Base-by-base conservation (phyloP, 805 yeast genomes). In the Metschnikowia lachancei region DNA sequence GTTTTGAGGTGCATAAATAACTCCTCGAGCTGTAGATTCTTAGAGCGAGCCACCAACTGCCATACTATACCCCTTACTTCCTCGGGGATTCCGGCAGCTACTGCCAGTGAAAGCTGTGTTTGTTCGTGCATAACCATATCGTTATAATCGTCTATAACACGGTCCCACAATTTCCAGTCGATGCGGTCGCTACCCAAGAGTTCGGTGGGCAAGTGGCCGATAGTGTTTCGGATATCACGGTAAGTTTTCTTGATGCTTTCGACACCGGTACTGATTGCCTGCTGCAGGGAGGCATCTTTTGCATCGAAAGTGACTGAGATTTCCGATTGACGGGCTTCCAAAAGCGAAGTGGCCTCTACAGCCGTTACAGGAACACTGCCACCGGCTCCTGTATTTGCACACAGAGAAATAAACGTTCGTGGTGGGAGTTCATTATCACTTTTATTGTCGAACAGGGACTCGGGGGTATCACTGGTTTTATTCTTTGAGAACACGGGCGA, bases 131-230 rank as follows among this genome's bases (percentile, higher is more conserved):
- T 72, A 1, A 90, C 90, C 8, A 85, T 82, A 0, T 65, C 60
- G n/a, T 82, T 74, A 59, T 89, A 88, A 62, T 90, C 85, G 52
- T 85, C 81, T 3, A 89, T 88, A 14, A 91, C 86, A 31, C 70
- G 70, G 5, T 91, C 78, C 98, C 98, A 92, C 62, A 88, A 87
- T 37, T 85, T 87, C 94, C 94, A 87, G 60, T 85, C 87, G 39
- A 83, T 76, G 43, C 40, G 54, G 19, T 36, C 46, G 24, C 50
- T 33, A 20, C 56, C 55, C 43, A 51, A 19, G 32, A 51, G 52
- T 24, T 47, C 56, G 8, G 54, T 39, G 10, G 56, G 50, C 46
- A 53, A 41, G 40, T 51, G 65, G 2, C 72, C 74, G n/a, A 76
- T 74, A 8, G 81, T 78, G 20, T 65, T 62, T 46, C 72, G 75